Evolutionary conservation across 345 rosid genomes (phyloP).

Genomic region (Lumnitzera racemosa): DNA sequence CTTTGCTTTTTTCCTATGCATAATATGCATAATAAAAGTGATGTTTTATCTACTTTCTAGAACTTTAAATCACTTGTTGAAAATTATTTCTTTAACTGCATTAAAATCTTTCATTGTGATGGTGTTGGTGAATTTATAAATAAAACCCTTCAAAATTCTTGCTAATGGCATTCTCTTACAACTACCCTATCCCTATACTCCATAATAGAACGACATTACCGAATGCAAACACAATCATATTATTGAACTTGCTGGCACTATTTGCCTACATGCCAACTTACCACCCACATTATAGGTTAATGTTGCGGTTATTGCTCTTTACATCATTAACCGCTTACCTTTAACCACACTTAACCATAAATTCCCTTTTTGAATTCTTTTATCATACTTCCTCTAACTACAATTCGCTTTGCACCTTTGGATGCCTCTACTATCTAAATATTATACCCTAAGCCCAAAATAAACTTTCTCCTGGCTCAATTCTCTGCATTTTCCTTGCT

Average conservation of each 20-base stretch:
- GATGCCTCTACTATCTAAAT: background rate
- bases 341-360: too few relatives aligned
- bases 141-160: background rate
- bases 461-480: background rate
- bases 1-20: conserved; percentile 2
- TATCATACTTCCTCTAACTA: too few relatives aligned
- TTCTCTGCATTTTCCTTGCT: background rate
- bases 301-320: background rate
- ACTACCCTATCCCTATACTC: background rate
- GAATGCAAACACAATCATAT: conserved; percentile 5
- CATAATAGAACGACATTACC: conserved; percentile 2
- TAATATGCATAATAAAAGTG: background rate
- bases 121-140: conserved; percentile 7
- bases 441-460: background rate
- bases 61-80: background rate
- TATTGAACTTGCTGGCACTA: background rate
- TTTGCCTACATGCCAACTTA: conserved; percentile 2
- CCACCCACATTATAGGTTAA: conserved; percentile 3
- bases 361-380: too few relatives aligned
- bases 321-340: conserved; percentile 3
- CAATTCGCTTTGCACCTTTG: background rate
- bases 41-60: background rate
- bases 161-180: background rate
- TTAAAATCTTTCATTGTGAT: conserved; percentile 4
- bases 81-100: background rate